These are phyloP conservation scores for Ceriops tagal DNA, from an alignment of 345 rosid genomes.

Conservation along the genomic window DNA sequence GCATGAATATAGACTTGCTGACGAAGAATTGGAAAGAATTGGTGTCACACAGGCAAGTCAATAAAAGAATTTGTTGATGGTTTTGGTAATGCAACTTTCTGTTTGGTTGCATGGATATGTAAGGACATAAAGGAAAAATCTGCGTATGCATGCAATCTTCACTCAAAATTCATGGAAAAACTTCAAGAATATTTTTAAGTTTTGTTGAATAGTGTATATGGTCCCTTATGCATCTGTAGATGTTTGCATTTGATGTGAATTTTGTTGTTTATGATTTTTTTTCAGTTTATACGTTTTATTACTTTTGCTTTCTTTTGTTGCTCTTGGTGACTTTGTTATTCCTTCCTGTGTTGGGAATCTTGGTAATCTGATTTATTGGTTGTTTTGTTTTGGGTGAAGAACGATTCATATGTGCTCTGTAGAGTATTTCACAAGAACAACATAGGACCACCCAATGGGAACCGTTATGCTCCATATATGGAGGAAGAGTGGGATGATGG, in stretches of 20 bases:
- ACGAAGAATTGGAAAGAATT: slow-evolving; percentile 44
- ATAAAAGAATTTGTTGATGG: background rate
- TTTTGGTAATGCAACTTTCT: background rate
- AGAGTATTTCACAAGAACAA: slow-evolving; percentile 86
- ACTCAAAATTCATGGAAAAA: no score
- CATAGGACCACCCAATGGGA: slow-evolving; percentile 88
- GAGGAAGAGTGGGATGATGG: slow-evolving; percentile 83
- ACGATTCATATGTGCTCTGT: slow-evolving; percentile 74
- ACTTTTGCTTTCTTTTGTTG: background rate
- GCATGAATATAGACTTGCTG: slow-evolving; percentile 71
- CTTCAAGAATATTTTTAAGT: no score
- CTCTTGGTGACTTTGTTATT: background rate
- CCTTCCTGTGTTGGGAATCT: slow-evolving; percentile 12
- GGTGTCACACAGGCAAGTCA: slow-evolving; percentile 44
- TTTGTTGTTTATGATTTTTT: no score
- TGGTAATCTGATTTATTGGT: slow-evolving; percentile 13
- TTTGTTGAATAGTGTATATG: no score
- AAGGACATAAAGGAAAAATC: background rate
- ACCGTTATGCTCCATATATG: slow-evolving; percentile 69
- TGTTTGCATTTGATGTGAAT: no score
- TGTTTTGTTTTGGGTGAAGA: slow-evolving; percentile 29
- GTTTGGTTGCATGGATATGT: background rate
- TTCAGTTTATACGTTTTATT: background rate
- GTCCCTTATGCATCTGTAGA: no score
- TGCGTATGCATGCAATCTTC: no score